These are phyloP conservation scores for Fusarium nygamai DNA, from an alignment of 2,329 filamentous ascomycete genomes.

Conservation along the genomic window DNA sequence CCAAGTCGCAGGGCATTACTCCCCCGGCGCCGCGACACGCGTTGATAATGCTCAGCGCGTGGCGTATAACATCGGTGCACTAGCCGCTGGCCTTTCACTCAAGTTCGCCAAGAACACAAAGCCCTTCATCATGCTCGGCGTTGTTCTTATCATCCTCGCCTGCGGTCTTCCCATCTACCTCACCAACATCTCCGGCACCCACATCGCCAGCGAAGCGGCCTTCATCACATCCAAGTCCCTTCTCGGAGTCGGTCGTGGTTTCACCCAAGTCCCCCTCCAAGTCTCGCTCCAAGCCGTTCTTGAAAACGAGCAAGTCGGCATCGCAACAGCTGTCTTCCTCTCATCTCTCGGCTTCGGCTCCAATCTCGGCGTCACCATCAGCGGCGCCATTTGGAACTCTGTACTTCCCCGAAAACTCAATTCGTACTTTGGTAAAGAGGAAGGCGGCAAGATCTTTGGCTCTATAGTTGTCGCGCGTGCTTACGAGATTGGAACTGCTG, in stretches of 20 bases:
- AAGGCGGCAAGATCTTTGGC: constrained; percentile 22
- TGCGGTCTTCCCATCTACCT: constrained; percentile 27
- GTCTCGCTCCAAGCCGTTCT: constrained; percentile 23
- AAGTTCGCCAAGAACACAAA: constrained; percentile 33
- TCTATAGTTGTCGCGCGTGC: constrained; percentile 23
- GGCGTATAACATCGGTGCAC: constrained; percentile 17
- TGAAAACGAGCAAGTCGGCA: constrained; percentile 20
- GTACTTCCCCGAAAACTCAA: constrained; percentile 18
- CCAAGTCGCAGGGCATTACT: constrained; percentile 22
- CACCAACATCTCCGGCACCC: constrained; percentile 25
- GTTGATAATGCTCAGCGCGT: constrained; percentile 30
- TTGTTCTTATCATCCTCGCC: constrained; percentile 21
- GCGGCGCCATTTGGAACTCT: constrained; percentile 33
- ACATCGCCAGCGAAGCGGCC: constrained; percentile 23
- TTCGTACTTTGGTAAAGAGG: constrained; percentile 1
- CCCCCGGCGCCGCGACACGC: constrained; percentile 22
- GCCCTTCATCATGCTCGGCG: constrained; percentile 23
- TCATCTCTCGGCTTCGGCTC: constrained; percentile 27
- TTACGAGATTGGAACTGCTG: constrained; percentile 9
- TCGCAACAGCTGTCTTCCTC: constrained; percentile 28
- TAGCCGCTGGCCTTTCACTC: background rate
- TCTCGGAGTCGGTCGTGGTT: constrained; percentile 26
- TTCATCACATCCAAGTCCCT: constrained; percentile 30
- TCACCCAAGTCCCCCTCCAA: constrained; percentile 16
- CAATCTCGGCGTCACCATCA: constrained; percentile 26